Evolutionary conservation across 2,329 filamentous ascomycete species (phyloP), one percentile per base, ranked within the genome.

Genomic region (Blastomyces parvus): DNA sequence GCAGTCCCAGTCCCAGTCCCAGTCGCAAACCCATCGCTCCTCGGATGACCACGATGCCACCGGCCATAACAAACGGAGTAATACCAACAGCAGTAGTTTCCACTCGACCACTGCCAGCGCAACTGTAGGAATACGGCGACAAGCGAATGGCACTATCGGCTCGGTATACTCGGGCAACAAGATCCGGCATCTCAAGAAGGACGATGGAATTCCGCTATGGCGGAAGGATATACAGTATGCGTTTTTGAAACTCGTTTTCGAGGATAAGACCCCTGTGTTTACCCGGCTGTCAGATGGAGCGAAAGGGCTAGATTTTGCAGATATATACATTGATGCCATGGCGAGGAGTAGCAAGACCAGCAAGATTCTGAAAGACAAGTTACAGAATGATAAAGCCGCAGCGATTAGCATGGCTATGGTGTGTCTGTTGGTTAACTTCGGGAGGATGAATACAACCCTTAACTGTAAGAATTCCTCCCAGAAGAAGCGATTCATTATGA

Each of bases 381-480:
- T 99, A 67, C 83, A 96, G 71, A 94, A 88, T 69, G 94, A 99
- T 74, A 87, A 90, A 71, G 88, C 91, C 67, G 92, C 92, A 27
- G 94, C 93, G 44, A 91, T 96, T 75, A 93, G 91, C 72, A 99
- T 99, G 94, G 94, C 94, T 61, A 99, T 99, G 94, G 93, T 99
- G 64, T 99, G 94, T 77, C 80, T 99, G 67, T 80, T 99, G 70
- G 94, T 99, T 74, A 99, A 99, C 72, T 90, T 99, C 67, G 94
- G 94, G 64, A 84, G 94, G 67, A 99, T 99, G 94, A 99, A 99
- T 77, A 99, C 94, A 1, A 99, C 94, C 0, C 81, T 99, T 58
- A 99, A 99, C 73, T 97, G 92, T 96, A 80, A 73, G 86, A 17
- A 22, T 14, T 3, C 14, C 13, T 22, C 76, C 27, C 33, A 36